Percentiles rank a stretch among this genome's conserved stretches.
Conservation (phyloP, 2,329 filamentous ascomycete species). For the Parastagonospora avenae region DNA sequence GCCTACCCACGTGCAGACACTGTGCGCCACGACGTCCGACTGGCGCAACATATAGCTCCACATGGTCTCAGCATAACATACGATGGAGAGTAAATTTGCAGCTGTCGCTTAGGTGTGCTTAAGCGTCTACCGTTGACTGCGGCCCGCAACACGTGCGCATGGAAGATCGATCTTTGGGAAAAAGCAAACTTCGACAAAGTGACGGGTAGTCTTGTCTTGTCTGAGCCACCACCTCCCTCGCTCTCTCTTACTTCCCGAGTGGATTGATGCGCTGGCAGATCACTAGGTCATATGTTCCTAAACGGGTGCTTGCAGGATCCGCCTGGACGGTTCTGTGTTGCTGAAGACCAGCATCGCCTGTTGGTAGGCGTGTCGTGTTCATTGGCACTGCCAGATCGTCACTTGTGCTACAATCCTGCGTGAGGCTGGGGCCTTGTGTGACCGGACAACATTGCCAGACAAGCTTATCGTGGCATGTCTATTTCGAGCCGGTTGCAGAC, state of each 20-base stretch:
- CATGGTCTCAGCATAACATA: background rate
- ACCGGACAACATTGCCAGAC: constrained; percentile 3
- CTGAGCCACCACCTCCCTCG: background rate
- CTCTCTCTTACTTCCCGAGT: background rate
- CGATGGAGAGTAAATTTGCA: background rate
- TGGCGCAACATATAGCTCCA: constrained; percentile 6
- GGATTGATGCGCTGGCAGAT: constrained; percentile 2
- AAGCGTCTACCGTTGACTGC: constrained; percentile 8
- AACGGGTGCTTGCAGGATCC: constrained; percentile 8
- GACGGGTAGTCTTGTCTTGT: constrained; percentile 8
- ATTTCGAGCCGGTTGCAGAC: constrained; percentile 21
- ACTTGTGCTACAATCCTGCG: constrained; percentile 12
- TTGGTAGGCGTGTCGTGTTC: constrained; percentile 16
- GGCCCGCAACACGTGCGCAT: constrained; percentile 23
- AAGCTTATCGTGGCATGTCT: constrained; percentile 23
- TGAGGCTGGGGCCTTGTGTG: constrained; percentile 3
- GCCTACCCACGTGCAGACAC: constrained; percentile 18
- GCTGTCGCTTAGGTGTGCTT: background rate
- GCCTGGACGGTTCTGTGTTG: constrained; percentile 17
- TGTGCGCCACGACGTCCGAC: constrained; percentile 5
- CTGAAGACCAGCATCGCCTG: constrained; percentile 11
- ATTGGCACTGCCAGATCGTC: constrained; percentile 22
- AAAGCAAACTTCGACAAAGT: constrained; percentile 8
- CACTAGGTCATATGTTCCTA: background rate
- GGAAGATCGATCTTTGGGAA: constrained; percentile 1